Percentiles rank a stretch among this genome's conserved stretches.
These are phyloP conservation scores for Rossbeevera mucosa DNA, from an alignment of 768 basidiomycete genomes.

Conservation along the genomic window DNA sequence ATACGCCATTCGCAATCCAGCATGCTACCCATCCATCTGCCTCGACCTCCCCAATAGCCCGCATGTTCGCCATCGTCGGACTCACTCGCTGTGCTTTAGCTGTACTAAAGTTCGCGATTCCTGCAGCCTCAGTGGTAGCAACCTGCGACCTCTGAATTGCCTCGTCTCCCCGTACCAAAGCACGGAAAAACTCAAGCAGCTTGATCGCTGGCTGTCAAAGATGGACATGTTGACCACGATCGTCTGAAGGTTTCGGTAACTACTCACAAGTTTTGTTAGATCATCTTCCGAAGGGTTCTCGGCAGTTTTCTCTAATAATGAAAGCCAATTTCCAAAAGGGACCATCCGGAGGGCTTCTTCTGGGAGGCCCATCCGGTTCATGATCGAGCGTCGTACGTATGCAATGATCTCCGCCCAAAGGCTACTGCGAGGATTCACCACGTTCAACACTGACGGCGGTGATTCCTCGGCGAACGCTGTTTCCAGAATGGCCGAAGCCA, in stretches of 20 bases:
- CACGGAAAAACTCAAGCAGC: conserved; percentile 32
- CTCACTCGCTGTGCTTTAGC: conserved; percentile 12
- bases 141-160: not conserved
- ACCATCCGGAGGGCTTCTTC: conserved; percentile 26
- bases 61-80: conserved; percentile 24
- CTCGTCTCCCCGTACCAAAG: conserved; percentile 17
- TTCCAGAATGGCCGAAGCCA: conserved; percentile 32
- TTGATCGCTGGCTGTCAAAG: conserved; percentile 32
- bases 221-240: not conserved
- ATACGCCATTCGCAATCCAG: conserved; percentile 20
- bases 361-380: conserved; percentile 3
- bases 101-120: conserved; percentile 20
- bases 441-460: conserved; percentile 27
- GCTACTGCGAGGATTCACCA: conserved; percentile 37
- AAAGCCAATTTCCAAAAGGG: conserved; percentile 35
- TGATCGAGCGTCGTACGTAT: conserved; percentile 17
- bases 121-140: conserved; percentile 13
- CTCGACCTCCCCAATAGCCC: conserved; percentile 20
- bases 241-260: not conserved
- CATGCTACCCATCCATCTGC: conserved; percentile 24
- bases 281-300: conserved; percentile 23
- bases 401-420: conserved; percentile 31
- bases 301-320: conserved; percentile 19
- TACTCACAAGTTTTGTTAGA: conserved; percentile 30
- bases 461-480: conserved; percentile 16